A percentile compares a stretch with the other conserved stretches of the same genome.
These are phyloP conservation scores for Penicillium paxilli DNA, from an alignment of 495 filamentous ascomycete genomes.

Conservation along the genomic window DNA sequence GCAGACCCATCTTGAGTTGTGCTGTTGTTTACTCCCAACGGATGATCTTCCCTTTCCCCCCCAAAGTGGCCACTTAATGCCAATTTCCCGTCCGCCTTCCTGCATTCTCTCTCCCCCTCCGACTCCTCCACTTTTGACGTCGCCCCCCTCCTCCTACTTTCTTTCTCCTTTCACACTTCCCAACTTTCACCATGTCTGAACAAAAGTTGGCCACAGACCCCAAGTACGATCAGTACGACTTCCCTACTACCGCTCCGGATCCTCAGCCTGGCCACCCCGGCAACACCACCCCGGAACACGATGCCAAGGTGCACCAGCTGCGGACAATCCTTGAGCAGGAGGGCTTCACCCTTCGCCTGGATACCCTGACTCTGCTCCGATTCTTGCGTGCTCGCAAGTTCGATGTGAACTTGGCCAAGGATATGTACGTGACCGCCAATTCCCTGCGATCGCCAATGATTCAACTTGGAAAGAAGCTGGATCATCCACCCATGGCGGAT, in stretches of 20 bases:
- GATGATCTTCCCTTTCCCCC: constrained; percentile 9
- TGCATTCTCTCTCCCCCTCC: constrained; percentile 15
- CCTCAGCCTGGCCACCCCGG: constrained; percentile 79
- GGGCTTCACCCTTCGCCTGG: constrained; percentile 81
- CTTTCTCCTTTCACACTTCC: constrained; percentile 2
- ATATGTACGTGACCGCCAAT: constrained; percentile 64
- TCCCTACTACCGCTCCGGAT: constrained; percentile 73
- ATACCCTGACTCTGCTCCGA: constrained; percentile 87
- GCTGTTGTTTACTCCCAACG: constrained; percentile 9
- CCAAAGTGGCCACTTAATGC: constrained; percentile 25
- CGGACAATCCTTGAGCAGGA: constrained; percentile 78
- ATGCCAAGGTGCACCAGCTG: constrained; percentile 86
- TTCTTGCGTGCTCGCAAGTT: constrained; percentile 96
- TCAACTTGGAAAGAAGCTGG: background rate
- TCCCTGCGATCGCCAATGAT: background rate
- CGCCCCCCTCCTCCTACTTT: constrained; percentile 9
- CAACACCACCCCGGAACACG: constrained; percentile 81
- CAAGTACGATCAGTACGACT: constrained; percentile 97
- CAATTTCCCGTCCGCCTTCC: constrained; percentile 22
- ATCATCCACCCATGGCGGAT: background rate
- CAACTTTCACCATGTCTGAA: constrained; percentile 40
- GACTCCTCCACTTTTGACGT: constrained; percentile 11
- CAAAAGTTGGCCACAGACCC: constrained; percentile 63
- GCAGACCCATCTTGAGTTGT: background rate
- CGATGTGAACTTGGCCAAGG: constrained; percentile 77